Percentiles rank a stretch among this genome's conserved stretches.
Evolutionary conservation across 176 grass and related monocot genomes (phyloP).

Genomic region (Rhynchospora pubera): DNA sequence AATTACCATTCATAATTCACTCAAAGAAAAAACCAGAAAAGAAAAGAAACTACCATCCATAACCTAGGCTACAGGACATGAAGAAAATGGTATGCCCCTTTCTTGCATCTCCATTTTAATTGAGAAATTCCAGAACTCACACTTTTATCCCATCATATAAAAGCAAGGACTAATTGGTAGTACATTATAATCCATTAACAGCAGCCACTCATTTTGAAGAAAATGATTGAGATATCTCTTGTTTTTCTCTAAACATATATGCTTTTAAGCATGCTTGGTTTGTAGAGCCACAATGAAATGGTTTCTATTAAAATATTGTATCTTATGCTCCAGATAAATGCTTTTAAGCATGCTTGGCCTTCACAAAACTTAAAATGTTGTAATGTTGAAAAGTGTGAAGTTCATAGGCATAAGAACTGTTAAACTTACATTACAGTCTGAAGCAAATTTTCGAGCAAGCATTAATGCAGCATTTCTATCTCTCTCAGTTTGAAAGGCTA

Average conservation of each 20-base stretch:
- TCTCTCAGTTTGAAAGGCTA: constrained; percentile 87
- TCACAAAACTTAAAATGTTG: not conserved
- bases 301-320: not conserved
- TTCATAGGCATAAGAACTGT: not conserved
- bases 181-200: not conserved
- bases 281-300: not conserved
- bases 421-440: constrained; percentile 69
- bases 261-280: not conserved
- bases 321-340: not conserved
- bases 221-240: not conserved
- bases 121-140: not conserved
- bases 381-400: not conserved
- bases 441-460: constrained; percentile 84
- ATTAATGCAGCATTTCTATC: constrained; percentile 83
- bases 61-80: not conserved
- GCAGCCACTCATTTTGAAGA: not conserved
- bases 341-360: not conserved
- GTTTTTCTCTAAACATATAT: not conserved
- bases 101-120: not conserved
- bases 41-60: too few species aligned
- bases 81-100: not conserved
- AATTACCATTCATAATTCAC: not conserved
- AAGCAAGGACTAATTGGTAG: not conserved
- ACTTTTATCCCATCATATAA: not conserved
- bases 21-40: too few species aligned